A percentile compares a stretch with the other conserved stretches of the same genome.
Evolutionary conservation across 2,329 filamentous ascomycete species (phyloP).

Genomic region (Beauveria pseudobassiana): DNA sequence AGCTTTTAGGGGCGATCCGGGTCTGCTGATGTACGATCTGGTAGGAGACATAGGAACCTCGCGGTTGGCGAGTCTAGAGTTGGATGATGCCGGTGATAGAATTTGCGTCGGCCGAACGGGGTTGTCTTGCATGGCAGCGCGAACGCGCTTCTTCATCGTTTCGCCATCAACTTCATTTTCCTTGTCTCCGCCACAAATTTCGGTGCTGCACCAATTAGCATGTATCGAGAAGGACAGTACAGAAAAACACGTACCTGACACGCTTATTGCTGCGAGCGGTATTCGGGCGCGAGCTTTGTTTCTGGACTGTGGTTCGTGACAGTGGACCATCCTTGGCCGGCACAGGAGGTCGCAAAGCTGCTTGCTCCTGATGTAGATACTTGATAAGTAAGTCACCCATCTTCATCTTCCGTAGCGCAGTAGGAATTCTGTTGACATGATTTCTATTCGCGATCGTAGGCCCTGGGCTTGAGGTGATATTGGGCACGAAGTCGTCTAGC

Average conservation of each 20-base stretch:
- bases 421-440: conserved; percentile 87
- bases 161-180: conserved; percentile 61
- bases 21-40: conserved; percentile 51
- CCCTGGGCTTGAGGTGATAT: conserved; percentile 85
- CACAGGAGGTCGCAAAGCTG: conserved; percentile 33
- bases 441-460: conserved; percentile 77
- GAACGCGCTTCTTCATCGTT: conserved; percentile 63
- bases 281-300: conserved; percentile 16
- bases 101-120: conserved; percentile 46
- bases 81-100: conserved; percentile 75
- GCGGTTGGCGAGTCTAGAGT: conserved; percentile 57
- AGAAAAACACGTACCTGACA: conserved; percentile 37
- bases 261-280: conserved; percentile 35
- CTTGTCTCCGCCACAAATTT: conserved; percentile 59
- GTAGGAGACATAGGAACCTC: conserved; percentile 41
- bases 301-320: conserved; percentile 18
- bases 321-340: conserved; percentile 40
- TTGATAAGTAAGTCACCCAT: conserved; percentile 70
- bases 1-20: conserved; percentile 56
- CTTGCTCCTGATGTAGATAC: conserved; percentile 36
- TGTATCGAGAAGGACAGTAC: conserved; percentile 17
- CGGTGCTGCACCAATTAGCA: conserved; percentile 42
- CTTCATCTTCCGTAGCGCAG: conserved; percentile 66
- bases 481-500: conserved; percentile 82
- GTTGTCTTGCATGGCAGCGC: conserved; percentile 35